Base-by-base conservation (phyloP, 495 filamentous ascomycete genomes). In the Jackrogersella multiformis region DNA sequence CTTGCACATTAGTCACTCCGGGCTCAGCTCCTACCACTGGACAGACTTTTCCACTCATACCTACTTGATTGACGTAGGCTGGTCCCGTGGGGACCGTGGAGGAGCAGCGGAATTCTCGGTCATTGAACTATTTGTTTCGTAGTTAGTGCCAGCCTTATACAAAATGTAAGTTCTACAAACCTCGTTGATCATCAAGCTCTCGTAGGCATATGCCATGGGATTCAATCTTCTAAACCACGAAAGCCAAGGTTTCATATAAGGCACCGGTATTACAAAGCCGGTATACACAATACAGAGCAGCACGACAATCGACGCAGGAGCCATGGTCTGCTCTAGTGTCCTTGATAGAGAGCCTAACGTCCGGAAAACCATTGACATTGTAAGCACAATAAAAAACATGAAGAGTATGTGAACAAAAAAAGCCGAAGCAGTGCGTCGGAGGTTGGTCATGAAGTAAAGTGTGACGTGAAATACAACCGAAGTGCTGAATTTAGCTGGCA, bases 191-290 rank as follows among this genome's bases (percentile, higher is more conserved):
- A 92, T 82, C 24, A 89, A 64, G 0, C 79, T 85, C 75, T 90
- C 92, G 58, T 92, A 93, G 0, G 85, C 84, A 67, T 94, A 96
- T 35, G 87, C 81, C 4, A 95, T 78, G 0, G 92, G 92, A 57
- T 94, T 91, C 56, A 95, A 82, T 79, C 86, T 89, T 13, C 83
- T 84, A 1, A 94, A 77, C 92, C 92, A 96, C 20, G 83, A 84
- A 24, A 93, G 86, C 89, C 90, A 94, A 0, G 89, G 89, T 62
- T 88, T 82, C 87, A 94, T 89, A 42, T 90, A 84, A 49, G 79
- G 82, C 0, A 85, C 86, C 16, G 88, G 87, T 21, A 94, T 90
- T 4, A 89, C 76, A 68, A 90, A 94, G 28, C 90, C 90, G 7
- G 90, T 91, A 74, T 91, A 94, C n/a, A 93, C 86, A 48, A 93